Evolutionary conservation across 1,284 basidiomycete species (phyloP).

Genomic region (Cryptococcus sp.): DNA sequence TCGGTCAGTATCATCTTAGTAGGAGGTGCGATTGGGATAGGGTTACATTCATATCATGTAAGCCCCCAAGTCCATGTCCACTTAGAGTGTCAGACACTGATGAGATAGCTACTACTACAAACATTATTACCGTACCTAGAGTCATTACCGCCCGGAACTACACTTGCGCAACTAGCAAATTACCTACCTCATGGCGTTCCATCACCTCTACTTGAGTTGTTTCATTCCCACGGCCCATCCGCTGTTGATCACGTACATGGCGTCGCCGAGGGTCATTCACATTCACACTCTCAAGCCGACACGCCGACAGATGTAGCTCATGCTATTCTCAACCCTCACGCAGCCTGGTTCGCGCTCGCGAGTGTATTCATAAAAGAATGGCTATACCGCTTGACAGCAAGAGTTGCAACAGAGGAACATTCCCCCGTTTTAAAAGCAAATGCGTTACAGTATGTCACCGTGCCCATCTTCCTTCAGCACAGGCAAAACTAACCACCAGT

Average conservation of each 20-base stretch:
- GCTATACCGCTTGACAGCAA: conserved; percentile 80
- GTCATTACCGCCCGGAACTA: conserved; percentile 40
- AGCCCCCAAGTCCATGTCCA: conserved; percentile 5
- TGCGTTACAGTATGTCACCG: conserved; percentile 56
- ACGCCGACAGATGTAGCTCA: conserved; percentile 11
- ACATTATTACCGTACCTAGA: conserved; percentile 48
- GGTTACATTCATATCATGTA: conserved; percentile 76
- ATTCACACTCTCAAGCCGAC: conserved; percentile 31
- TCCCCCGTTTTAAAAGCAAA: conserved; percentile 88
- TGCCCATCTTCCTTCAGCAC: not conserved
- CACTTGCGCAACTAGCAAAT: conserved; percentile 31
- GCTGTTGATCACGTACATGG: conserved; percentile 57
- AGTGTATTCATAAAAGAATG: conserved; percentile 85
- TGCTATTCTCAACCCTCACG: conserved; percentile 77
- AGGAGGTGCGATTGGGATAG: conserved; percentile 84
- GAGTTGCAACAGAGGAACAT: conserved; percentile 82
- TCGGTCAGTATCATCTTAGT: conserved; percentile 70
- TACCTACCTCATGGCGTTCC: conserved; percentile 43
- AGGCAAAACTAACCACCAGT: conserved; percentile 49
- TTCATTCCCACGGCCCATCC: conserved; percentile 44
- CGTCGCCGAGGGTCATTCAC: conserved; percentile 44
- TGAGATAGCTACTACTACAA: conserved; percentile 40
- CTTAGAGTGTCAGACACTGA: not conserved
- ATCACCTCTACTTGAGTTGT: conserved; percentile 46
- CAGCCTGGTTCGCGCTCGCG: conserved; percentile 88